phyloP scores from a whole-genome alignment of 202 grass and related monocot genomes.

The Dendrocalamus latiflorus region DNA sequence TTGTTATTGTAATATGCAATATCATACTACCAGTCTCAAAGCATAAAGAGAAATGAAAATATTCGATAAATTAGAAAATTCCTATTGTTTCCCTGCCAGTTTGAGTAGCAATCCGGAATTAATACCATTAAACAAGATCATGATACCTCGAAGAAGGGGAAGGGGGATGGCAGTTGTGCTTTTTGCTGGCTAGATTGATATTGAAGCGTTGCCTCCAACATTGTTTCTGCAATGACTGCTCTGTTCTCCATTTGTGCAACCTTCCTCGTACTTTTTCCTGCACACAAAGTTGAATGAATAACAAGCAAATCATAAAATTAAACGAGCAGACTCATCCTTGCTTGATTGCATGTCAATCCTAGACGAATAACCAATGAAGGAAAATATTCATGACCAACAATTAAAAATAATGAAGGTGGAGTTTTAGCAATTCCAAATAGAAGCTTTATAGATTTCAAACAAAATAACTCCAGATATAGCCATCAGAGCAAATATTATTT shows the following conservation, averaged over 20 bases:
- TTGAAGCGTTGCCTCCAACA: too few relatives aligned
- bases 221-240: too few relatives aligned
- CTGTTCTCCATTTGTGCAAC: too few relatives aligned
- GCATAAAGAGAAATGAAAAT: not conserved
- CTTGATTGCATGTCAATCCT: slow-evolving; percentile 8
- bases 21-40: not conserved
- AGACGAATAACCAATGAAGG: not conserved
- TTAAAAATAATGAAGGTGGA: slow-evolving; percentile 5
- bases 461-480: not conserved
- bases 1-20: not conserved
- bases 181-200: too few relatives aligned
- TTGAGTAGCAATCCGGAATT: not conserved
- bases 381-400: not conserved
- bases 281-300: slow-evolving; percentile 33
- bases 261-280: slow-evolving; percentile 79
- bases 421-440: not conserved
- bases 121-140: not conserved
- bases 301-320: slow-evolving; percentile 2
- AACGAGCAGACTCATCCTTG: not conserved
- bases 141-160: too few relatives aligned
- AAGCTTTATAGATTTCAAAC: not conserved
- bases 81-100: not conserved
- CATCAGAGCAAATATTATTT: slow-evolving; percentile 2
- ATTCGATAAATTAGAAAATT: not conserved
- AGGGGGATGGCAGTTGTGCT: too few relatives aligned